Evolutionary conservation across 495 filamentous ascomycete genomes (phyloP).

Genomic region (Lophiotrema nucula): DNA sequence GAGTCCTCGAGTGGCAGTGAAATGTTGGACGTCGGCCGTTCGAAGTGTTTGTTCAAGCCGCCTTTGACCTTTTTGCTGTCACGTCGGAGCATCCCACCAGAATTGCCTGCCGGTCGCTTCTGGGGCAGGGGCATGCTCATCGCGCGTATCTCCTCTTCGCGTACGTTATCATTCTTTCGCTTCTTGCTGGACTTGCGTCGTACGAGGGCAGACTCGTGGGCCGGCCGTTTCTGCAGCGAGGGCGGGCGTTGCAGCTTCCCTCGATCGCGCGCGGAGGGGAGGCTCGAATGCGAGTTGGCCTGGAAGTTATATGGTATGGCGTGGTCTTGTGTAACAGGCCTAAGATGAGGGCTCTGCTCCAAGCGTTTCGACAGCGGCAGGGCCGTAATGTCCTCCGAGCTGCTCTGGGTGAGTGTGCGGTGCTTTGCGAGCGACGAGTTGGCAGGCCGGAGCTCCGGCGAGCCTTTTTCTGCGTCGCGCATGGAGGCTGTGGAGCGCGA

Average conservation of each 20-base stretch:
- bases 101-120: constrained; percentile 55
- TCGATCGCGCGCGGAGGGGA: constrained; percentile 45
- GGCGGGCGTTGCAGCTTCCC: constrained; percentile 53
- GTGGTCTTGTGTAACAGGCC: constrained; percentile 41
- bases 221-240: constrained; percentile 64
- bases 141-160: constrained; percentile 83
- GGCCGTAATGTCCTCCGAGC: constrained; percentile 45
- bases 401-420: constrained; percentile 9
- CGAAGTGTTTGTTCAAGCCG: constrained; percentile 56
- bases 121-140: constrained; percentile 71
- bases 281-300: constrained; percentile 46
- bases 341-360: constrained; percentile 42
- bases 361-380: constrained; percentile 36
- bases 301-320: constrained; percentile 50
- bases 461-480: constrained; percentile 25
- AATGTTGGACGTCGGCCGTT: constrained; percentile 67
- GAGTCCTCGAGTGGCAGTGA: constrained; percentile 72
- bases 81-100: constrained; percentile 56
- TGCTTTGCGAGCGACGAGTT: constrained; percentile 15
- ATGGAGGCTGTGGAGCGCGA: constrained; percentile 25
- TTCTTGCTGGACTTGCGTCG: constrained; percentile 80
- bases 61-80: constrained; percentile 64
- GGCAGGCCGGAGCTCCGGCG: constrained; percentile 12
- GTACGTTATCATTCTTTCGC: constrained; percentile 67
- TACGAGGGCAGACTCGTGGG: constrained; percentile 53